Percentiles rank a stretch among this genome's conserved stretches.
These are phyloP conservation scores for Datura wrightii DNA, from an alignment of 257 asterid genomes.

Conservation along the genomic window DNA sequence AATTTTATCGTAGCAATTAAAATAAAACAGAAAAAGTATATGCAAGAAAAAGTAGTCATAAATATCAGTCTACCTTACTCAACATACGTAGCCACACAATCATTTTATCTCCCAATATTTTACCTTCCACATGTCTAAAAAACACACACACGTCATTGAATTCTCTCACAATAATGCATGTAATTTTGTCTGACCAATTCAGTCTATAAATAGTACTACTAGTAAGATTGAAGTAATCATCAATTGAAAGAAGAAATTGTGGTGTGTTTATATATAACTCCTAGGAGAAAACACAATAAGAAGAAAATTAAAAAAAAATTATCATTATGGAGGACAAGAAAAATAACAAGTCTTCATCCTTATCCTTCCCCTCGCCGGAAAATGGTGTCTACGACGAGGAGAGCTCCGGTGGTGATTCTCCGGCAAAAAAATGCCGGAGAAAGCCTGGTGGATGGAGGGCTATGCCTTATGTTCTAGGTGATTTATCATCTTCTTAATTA, in stretches of 20 bases:
- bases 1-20: too few species aligned
- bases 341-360: conserved; percentile 35
- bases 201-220: not conserved
- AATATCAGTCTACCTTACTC: not conserved
- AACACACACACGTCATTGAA: conserved; percentile 1
- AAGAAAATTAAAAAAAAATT: not conserved
- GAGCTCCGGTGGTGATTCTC: not conserved
- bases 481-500: conserved; percentile 31
- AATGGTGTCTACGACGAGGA: conserved; percentile 45
- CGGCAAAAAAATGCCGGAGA: not conserved
- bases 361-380: conserved; percentile 40
- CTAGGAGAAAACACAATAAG: not conserved
- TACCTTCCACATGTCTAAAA: not conserved
- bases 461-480: conserved; percentile 72
- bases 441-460: conserved; percentile 70
- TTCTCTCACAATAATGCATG: not conserved
- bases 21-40: too few species aligned
- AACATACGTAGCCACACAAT: conserved; percentile 26
- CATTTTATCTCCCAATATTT: not conserved
- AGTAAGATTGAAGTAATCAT: not conserved
- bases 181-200: not conserved
- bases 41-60: not conserved
- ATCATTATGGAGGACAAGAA: conserved; percentile 33
- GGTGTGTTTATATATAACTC: not conserved
- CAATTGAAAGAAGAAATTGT: not conserved